phyloP scores from a whole-genome alignment of 768 basidiomycete genomes.

The Auriculariales sp. region DNA sequence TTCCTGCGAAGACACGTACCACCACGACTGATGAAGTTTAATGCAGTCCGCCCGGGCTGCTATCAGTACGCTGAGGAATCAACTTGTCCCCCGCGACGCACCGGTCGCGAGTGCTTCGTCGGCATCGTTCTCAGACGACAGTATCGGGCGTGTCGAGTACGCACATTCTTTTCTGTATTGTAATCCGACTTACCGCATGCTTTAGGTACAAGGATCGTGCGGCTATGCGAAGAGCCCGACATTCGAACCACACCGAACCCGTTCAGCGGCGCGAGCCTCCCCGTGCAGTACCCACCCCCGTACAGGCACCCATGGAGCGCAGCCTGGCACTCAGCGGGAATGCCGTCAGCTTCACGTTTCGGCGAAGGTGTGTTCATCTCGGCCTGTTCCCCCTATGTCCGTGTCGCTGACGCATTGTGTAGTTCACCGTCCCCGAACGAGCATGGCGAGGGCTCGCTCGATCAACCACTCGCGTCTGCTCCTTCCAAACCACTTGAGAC shows the following conservation, averaged over 20 bases:
- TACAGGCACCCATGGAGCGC: conserved; percentile 16
- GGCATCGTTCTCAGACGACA: too few relatives aligned
- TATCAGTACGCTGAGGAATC: neutral
- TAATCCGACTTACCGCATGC: too few relatives aligned
- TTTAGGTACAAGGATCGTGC: neutral
- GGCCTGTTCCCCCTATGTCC: conserved; percentile 2
- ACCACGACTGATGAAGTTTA: neutral
- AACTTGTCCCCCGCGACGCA: neutral
- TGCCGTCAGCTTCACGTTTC: conserved; percentile 12
- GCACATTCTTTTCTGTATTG: too few relatives aligned
- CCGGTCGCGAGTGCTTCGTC: neutral
- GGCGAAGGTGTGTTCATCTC: conserved; percentile 5
- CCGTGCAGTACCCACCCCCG: neutral
- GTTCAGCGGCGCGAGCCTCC: neutral
- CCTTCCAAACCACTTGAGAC: conserved; percentile 35
- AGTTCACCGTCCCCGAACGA: conserved; percentile 7
- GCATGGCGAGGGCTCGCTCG: conserved; percentile 7
- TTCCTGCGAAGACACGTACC: neutral
- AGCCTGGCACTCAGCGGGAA: conserved; percentile 40
- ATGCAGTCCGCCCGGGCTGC: neutral
- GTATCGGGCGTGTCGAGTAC: too few relatives aligned
- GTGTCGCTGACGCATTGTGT: conserved; percentile 6
- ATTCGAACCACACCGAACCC: too few relatives aligned
- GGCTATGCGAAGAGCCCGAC: neutral
- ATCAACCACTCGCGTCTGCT: conserved; percentile 18